A percentile compares a stretch with the other conserved stretches of the same genome.
phyloP scores from a whole-genome alignment of 352 stramenopile species.

The Globisporangium camurandrum region DNA sequence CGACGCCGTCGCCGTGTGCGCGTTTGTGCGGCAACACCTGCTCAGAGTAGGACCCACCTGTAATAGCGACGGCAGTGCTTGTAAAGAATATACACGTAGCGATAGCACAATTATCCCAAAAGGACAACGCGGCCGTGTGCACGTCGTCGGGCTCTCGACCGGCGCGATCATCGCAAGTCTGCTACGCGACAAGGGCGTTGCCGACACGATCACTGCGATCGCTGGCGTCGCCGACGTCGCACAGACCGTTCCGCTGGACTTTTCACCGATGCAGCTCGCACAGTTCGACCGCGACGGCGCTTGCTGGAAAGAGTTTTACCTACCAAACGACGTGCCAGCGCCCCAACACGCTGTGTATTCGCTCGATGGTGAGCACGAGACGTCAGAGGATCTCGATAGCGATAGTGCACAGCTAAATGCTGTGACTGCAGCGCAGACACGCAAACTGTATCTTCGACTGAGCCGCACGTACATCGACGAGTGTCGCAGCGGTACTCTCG shows the following conservation, averaged over 20 bases:
- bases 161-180: constrained; percentile 61
- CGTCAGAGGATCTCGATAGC: background rate
- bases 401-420: constrained; percentile 1
- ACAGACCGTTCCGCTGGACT: constrained; percentile 48
- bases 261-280: constrained; percentile 36
- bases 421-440: constrained; percentile 11
- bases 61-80: background rate
- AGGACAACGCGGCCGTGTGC: constrained; percentile 19
- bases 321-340: constrained; percentile 31
- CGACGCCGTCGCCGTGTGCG: constrained; percentile 42
- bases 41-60: no score
- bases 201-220: constrained; percentile 49
- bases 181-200: constrained; percentile 29
- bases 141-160: constrained; percentile 64
- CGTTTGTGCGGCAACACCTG: constrained; percentile 27
- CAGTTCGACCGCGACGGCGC: constrained; percentile 26
- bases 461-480: constrained; percentile 44
- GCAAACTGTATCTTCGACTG: constrained; percentile 52
- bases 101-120: no score
- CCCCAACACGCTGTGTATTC: constrained; percentile 30
- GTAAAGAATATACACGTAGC: no score
- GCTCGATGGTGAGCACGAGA: constrained; percentile 24
- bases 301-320: constrained; percentile 74
- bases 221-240: constrained; percentile 46
- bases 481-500: constrained; percentile 30